A percentile compares a stretch with the other conserved stretches of the same genome.
These are phyloP conservation scores for Symbiodinium pilosum DNA, from an alignment of 73 alveolate species.

Conservation along the genomic window DNA sequence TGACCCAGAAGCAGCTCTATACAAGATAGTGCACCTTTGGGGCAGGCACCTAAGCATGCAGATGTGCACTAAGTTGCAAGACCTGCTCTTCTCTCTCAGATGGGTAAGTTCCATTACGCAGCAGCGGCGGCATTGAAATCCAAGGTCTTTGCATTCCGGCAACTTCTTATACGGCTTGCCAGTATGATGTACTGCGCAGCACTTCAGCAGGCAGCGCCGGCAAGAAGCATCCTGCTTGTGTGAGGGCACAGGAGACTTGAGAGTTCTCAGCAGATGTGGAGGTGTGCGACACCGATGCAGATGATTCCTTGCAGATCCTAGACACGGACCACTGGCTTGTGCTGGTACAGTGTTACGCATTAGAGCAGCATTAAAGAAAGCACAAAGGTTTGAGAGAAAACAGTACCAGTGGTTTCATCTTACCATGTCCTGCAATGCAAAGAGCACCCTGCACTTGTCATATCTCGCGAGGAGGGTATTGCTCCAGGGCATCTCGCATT, in stretches of 20 bases:
- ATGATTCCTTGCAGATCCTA: conserved; percentile 3
- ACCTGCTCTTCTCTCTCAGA: not conserved
- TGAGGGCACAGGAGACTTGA: not conserved
- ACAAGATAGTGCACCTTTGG: too few relatives aligned
- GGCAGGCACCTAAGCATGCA: not conserved
- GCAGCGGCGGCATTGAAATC: too few relatives aligned
- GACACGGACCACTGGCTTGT: not conserved
- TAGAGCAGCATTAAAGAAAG: not conserved
- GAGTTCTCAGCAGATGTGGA: too few relatives aligned
- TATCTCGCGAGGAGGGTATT: not conserved
- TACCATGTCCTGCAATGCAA: not conserved
- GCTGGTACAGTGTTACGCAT: too few relatives aligned
- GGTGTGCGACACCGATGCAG: conserved; percentile 35
- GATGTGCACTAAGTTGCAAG: not conserved
- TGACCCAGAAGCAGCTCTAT: too few relatives aligned
- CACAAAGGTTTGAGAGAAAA: not conserved
- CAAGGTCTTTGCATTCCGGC: conserved; percentile 1
- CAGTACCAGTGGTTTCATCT: not conserved
- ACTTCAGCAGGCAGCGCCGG: conserved; percentile 18
- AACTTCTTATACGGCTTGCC: conserved; percentile 29
- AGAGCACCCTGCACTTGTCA: not conserved
- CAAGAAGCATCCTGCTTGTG: not conserved
- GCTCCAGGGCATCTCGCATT: conserved; percentile 25
- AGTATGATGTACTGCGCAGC: conserved; percentile 53
- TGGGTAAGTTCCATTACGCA: too few relatives aligned